Base-by-base conservation (phyloP, 805 yeast genomes). In the Saccharomycopsis sp. region DNA sequence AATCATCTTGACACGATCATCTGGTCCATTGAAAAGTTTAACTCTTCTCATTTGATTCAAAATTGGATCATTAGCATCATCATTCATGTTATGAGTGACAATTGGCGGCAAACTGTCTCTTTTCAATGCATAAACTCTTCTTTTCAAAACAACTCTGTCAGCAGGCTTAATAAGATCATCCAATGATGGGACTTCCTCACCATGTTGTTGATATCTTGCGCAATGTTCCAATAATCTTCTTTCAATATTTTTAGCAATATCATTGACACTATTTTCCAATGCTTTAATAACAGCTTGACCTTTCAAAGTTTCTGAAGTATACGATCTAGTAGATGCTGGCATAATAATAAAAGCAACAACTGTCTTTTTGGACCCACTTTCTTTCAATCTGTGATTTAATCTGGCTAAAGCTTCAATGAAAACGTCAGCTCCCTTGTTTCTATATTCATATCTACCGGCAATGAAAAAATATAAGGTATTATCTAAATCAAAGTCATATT, bases 211-310 rank as follows among this genome's bases (percentile, higher is more conserved):
- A 52, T 70, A 72, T 49, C 88, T 72, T 36, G 93, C 85, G 56
- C 96, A 90, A 64, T 87, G 94, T 57, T 89, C 96, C 57, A 93
- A 79, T 53, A 90, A 68, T 54, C 97, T 72, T 56, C 80, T 81
- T 45, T 96, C 97, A 59, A 90, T 87, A 51, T 79, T 73, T 58
- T 74, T 74, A 59, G 90, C 95, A 41, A 90, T 90, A 59, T 88
- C 97, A 53, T 76, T 76, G 45, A 90, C 89, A 7, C 97, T 84
- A 56, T 74, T 79, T 60, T 89, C 96, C 56, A 90, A 74, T 44
- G 95, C 94, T 61, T 83, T 83, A 54, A 89, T 83, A 38, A 89
- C 97, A 1, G 97, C 97, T 66, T 93, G 98, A 37, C 96, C 95
- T 66, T 83, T 85, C 56, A 90, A 74, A 4, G 97, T 93, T 61